Percentiles rank a stretch among this genome's conserved stretches.
phyloP scores from a whole-genome alignment of 345 rosid genomes.

The Erysimum cheiranthoides region DNA sequence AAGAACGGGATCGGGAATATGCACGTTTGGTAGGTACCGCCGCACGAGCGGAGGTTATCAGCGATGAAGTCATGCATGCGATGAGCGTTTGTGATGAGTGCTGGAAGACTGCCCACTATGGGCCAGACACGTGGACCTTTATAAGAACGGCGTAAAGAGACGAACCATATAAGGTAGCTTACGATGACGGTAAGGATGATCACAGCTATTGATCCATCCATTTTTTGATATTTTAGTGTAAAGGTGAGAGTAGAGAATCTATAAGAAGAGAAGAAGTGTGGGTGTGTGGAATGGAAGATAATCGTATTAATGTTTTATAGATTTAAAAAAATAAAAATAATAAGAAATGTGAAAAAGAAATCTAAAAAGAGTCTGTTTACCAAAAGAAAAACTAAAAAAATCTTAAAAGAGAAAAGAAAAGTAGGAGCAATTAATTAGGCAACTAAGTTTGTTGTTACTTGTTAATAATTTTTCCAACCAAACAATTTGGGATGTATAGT shows the following conservation, averaged over 20 bases:
- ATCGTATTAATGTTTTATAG: slow-evolving; percentile 27
- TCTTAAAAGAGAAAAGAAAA: not conserved
- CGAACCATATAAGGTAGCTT: slow-evolving; percentile 64
- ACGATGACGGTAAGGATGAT: slow-evolving; percentile 52
- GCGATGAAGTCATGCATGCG: slow-evolving; percentile 82
- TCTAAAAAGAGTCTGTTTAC: not conserved
- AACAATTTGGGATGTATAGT: not conserved
- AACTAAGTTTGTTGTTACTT: slow-evolving; percentile 39
- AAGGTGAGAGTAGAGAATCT: slow-evolving; percentile 2
- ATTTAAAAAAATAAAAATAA: not conserved
- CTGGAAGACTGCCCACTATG: slow-evolving; percentile 77
- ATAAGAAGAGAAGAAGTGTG: not conserved
- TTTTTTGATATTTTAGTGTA: slow-evolving; percentile 10
- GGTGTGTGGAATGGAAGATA: slow-evolving; percentile 23
- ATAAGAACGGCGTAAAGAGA: slow-evolving; percentile 47
- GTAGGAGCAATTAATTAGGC: slow-evolving; percentile 22
- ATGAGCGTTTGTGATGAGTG: slow-evolving; percentile 57
- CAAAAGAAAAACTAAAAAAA: not conserved
- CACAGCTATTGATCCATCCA: slow-evolving; percentile 58
- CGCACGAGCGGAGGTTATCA: slow-evolving; percentile 68
- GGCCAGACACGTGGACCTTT: slow-evolving; percentile 83
- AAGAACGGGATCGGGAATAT: slow-evolving; percentile 60
- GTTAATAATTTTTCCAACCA: slow-evolving; percentile 14
- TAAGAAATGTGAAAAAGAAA: slow-evolving; percentile 4
- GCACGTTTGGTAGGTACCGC: slow-evolving; percentile 86